phyloP scores from a whole-genome alignment of 306 rosid species.

The Albizia julibrissin region DNA sequence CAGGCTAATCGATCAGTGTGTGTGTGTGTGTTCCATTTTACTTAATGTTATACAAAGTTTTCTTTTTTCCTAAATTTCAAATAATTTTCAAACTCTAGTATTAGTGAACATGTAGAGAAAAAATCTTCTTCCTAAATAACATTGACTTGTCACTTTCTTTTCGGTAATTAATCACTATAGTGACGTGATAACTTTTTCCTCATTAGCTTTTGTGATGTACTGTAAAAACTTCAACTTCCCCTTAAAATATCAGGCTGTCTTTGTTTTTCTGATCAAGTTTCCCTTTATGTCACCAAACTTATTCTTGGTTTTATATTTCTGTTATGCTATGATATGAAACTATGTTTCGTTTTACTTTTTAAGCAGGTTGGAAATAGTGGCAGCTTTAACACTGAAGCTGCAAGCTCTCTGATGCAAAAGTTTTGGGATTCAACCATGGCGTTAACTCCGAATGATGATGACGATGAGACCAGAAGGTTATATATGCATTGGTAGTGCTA shows the following conservation, averaged over 20 bases:
- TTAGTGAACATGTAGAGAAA: not conserved
- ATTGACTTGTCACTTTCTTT: not conserved
- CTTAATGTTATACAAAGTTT: not conserved
- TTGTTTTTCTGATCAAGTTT: not conserved
- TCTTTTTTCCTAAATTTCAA: not conserved
- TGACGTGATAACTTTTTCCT: not conserved
- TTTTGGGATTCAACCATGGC: constrained; percentile 99
- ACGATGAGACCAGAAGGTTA: constrained; percentile 77
- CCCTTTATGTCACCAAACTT: not conserved
- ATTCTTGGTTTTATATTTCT: not conserved
- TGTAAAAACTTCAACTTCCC: not conserved
- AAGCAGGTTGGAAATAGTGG: constrained; percentile 73
- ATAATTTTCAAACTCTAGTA: not conserved
- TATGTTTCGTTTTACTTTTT: constrained; percentile 32
- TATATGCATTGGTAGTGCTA: constrained; percentile 20
- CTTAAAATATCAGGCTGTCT: not conserved
- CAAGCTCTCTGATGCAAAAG: constrained; percentile 85
- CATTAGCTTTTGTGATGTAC: not conserved
- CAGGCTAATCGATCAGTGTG: not conserved
- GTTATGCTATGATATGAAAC: not conserved
- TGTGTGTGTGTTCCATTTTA: not conserved
- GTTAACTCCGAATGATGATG: constrained; percentile 69
- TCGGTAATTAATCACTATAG: not conserved
- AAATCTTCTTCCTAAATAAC: not conserved
- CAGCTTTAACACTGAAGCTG: constrained; percentile 62